Evolutionary conservation across 805 yeast genomes (phyloP).

Genomic region (Cyberlindnera galapagoensis): DNA sequence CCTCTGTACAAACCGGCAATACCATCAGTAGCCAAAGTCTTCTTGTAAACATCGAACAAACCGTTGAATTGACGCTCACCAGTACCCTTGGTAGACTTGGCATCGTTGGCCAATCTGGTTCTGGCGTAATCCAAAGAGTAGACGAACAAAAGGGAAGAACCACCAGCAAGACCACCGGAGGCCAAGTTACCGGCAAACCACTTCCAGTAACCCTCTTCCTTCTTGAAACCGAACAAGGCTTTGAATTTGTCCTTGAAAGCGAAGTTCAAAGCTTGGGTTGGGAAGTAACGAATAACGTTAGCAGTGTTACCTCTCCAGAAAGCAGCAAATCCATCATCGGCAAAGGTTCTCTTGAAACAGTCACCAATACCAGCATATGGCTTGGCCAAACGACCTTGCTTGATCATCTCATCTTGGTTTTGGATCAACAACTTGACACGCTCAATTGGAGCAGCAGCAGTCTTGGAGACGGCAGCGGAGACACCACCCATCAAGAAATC

Average conservation of each 20-base stretch:
- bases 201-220: constrained; percentile 84
- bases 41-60: constrained; percentile 91
- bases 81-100: constrained; percentile 69
- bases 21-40: constrained; percentile 95
- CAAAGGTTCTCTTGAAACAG: constrained; percentile 92
- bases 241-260: constrained; percentile 98
- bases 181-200: constrained; percentile 99
- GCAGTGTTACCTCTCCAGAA: constrained; percentile 99
- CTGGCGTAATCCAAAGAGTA: constrained; percentile 98
- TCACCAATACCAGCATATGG: constrained; percentile 87
- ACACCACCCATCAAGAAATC: constrained; percentile 98
- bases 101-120: constrained; percentile 98
- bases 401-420: constrained; percentile 97
- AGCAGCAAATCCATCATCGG: constrained; percentile 84
- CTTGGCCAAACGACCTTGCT: constrained; percentile 89
- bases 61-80: constrained; percentile 98
- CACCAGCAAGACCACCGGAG: constrained; percentile 99
- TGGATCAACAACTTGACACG: constrained; percentile 94
- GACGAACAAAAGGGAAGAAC: constrained; percentile 85
- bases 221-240: constrained; percentile 94
- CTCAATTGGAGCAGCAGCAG: constrained; percentile 97
- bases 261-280: constrained; percentile 97
- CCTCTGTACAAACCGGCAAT: constrained; percentile 98
- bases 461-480: constrained; percentile 97
- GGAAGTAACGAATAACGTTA: constrained; percentile 98